Evolutionary conservation across 2,329 filamentous ascomycete genomes (phyloP), one percentile per base, ranked within the genome.

Genomic region (Pseudocercospora fuligena): DNA sequence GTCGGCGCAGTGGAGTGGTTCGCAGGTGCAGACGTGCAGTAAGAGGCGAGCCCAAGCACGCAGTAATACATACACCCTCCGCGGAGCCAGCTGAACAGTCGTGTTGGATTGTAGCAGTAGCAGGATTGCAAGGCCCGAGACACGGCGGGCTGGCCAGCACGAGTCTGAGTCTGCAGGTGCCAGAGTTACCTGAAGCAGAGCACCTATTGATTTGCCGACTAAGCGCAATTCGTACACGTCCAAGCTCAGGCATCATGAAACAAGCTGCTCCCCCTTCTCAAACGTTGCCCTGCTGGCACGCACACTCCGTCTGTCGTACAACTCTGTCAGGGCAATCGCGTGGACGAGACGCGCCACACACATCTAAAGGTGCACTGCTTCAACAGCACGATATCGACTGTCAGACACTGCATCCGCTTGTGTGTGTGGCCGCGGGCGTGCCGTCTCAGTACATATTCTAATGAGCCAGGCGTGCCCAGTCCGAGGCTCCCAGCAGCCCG

Each of bases 301-400:
- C 49, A 25, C 21, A 23, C 27, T 53, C 49, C 27, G 29, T 14
- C 25, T 58, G 49, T 29, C 53, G 60, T 62, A 33, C 46, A 40
- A 62, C 60, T 54, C 47, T 36, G 31, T 56, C 61, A 63, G 23
- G 23, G 49, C 61, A 47, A 58, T 64, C 61, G 61, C 61, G 61
- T 64, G 61, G 53, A 58, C 27, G 11, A 47, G 46, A 19, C 9
- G 46, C n/a, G 46, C 46, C 49, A 53, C 49, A 53, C 49, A 16
- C 49, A 27, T 47, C n/a, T 36, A 12, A 3, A 36, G 36, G 14
- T n/a, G 36, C 14, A 25, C 46, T 29, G 23, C 51, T 29, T 54
- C 51, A n/a, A n/a, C 51, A 16, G 14, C 51, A 29, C 51, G 51
- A 12, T 54, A 29, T 31, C 51, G 25, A 29, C 51, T 6, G 23